phyloP scores from a whole-genome alignment of 2,329 filamentous ascomycete genomes.

The Ophiocordyceps camponoti-saundersi region DNA sequence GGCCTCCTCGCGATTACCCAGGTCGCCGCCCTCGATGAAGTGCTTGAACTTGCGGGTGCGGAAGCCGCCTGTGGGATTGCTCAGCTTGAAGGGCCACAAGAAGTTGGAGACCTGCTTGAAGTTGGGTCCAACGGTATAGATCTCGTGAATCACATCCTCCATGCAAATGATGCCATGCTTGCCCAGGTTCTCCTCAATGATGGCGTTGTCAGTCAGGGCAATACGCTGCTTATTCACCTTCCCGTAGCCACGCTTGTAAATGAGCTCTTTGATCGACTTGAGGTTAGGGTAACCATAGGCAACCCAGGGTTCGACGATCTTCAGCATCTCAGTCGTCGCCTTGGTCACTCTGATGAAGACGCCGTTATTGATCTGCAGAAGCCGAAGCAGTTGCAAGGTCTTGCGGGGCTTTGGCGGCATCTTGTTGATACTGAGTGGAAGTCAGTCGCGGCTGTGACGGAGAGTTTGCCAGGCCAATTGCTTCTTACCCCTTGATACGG shows the following conservation, averaged over 20 bases:
- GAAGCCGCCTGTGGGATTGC: constrained; percentile 96
- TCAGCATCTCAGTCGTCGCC: constrained; percentile 93
- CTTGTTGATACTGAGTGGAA: constrained; percentile 84
- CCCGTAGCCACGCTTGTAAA: constrained; percentile 99
- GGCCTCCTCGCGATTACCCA: constrained; percentile 96
- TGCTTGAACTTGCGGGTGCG: constrained; percentile 95
- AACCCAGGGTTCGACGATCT: constrained; percentile 96
- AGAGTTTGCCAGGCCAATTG: constrained; percentile 1
- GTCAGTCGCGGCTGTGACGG: constrained; percentile 1
- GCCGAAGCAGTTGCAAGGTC: constrained; percentile 97
- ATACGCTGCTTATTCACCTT: constrained; percentile 98
- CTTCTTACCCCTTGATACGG: constrained; percentile 83
- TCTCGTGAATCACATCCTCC: constrained; percentile 98
- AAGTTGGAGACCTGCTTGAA: constrained; percentile 99
- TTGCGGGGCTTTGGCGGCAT: constrained; percentile 99
- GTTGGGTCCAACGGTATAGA: constrained; percentile 96
- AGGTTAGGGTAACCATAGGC: constrained; percentile 99
- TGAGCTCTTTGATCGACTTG: constrained; percentile 94
- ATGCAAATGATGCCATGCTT: constrained; percentile 99
- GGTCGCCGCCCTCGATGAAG: constrained; percentile 96
- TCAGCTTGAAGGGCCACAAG: constrained; percentile 99
- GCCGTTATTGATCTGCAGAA: constrained; percentile 99
- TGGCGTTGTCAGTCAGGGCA: constrained; percentile 89
- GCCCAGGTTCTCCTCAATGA: constrained; percentile 92
- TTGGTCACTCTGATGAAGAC: constrained; percentile 97